Evolutionary conservation across 768 basidiomycete species (phyloP).

Genomic region (Clathrus columnatus): DNA sequence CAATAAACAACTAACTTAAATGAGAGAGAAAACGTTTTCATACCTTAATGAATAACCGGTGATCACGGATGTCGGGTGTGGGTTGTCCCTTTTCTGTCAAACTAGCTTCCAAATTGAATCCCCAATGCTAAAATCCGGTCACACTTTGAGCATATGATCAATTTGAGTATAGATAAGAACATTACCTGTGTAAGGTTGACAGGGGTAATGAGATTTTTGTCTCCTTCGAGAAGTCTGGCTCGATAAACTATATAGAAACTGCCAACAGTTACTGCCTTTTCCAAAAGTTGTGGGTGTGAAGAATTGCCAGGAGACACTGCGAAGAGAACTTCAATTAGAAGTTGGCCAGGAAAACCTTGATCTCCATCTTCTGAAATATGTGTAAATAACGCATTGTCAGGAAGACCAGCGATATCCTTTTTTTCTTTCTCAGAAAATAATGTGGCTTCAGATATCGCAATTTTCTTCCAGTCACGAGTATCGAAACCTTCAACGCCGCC

Average conservation of each 20-base stretch:
- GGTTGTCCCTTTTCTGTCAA: slow-evolving; percentile 32
- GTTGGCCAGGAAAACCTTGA: slow-evolving; percentile 59
- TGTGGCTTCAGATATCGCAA: slow-evolving; percentile 25
- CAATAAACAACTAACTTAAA: not conserved
- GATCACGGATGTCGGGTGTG: slow-evolving; percentile 43
- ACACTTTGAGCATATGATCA: slow-evolving; percentile 3
- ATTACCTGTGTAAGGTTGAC: slow-evolving; percentile 69
- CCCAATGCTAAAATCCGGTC: slow-evolving; percentile 53
- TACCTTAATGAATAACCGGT: slow-evolving; percentile 33
- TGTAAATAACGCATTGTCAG: slow-evolving; percentile 43
- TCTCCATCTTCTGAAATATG: slow-evolving; percentile 55
- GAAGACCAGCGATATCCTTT: slow-evolving; percentile 28
- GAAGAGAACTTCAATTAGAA: slow-evolving; percentile 51
- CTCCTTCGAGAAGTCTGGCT: slow-evolving; percentile 41
- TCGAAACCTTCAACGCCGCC: slow-evolving; percentile 66
- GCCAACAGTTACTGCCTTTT: slow-evolving; percentile 40
- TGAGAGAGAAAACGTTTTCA: slow-evolving; percentile 11
- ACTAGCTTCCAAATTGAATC: slow-evolving; percentile 73
- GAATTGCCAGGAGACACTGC: slow-evolving; percentile 28
- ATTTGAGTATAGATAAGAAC: not conserved
- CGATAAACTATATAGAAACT: slow-evolving; percentile 61
- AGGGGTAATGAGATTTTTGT: slow-evolving; percentile 49
- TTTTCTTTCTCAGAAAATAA: slow-evolving; percentile 54
- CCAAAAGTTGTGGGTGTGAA: slow-evolving; percentile 22
- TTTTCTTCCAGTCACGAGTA: slow-evolving; percentile 39